A percentile compares a stretch with the other conserved stretches of the same genome.
Evolutionary conservation across 179 eudicot species (phyloP).

Genomic region (Spergularia azorica): DNA sequence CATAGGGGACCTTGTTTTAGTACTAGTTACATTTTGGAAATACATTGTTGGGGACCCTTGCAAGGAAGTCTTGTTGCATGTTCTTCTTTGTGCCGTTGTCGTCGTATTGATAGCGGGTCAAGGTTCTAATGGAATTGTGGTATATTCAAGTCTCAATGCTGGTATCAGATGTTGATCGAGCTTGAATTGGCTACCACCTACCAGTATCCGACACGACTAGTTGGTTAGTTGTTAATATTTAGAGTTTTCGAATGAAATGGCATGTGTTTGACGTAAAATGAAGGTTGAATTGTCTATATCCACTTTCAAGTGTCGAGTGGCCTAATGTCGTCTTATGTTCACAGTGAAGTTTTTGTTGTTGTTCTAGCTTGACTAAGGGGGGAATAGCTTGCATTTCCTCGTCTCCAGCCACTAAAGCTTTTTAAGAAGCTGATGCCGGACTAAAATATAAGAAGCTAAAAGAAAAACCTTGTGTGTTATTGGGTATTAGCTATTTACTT

Average conservation of each 20-base stretch:
- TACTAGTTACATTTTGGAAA: slow-evolving; percentile 27
- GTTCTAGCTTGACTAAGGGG: background rate
- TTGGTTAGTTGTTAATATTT: too few relatives aligned
- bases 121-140: background rate
- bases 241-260: background rate
- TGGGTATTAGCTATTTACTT: background rate
- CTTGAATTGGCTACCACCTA: too few relatives aligned
- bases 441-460: background rate
- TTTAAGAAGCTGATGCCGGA: background rate
- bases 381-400: background rate
- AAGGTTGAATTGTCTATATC: background rate
- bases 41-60: slow-evolving; percentile 32
- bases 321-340: background rate
- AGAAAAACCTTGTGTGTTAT: background rate
- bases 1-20: slow-evolving; percentile 22
- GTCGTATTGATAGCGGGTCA: background rate
- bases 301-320: background rate
- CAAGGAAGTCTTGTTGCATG: slow-evolving; percentile 21
- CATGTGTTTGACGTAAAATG: background rate
- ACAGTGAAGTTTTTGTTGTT: background rate
- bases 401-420: background rate
- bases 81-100: slow-evolving; percentile 17
- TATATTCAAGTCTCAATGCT: background rate
- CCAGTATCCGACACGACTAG: too few relatives aligned
- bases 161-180: too few relatives aligned